These are phyloP conservation scores for Begonia fuchsioides DNA, from an alignment of 306 rosid species.

Conservation along the genomic window DNA sequence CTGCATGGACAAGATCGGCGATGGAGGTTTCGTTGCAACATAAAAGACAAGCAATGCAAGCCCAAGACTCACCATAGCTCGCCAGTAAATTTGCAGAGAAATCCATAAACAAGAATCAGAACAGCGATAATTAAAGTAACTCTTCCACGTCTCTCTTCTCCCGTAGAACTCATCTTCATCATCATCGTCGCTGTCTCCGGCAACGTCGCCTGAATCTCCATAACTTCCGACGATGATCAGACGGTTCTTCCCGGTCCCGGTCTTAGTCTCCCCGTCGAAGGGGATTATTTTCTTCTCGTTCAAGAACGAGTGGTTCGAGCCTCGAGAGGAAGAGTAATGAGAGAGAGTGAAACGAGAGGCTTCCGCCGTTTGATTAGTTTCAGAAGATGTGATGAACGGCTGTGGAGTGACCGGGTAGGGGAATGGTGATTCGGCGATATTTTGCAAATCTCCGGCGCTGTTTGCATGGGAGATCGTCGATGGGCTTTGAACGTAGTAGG, in stretches of 20 bases:
- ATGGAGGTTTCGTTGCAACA: constrained; percentile 60
- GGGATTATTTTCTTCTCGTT: constrained; percentile 48
- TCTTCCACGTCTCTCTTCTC: constrained; percentile 37
- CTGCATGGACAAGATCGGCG: constrained; percentile 57
- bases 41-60: constrained; percentile 79
- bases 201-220: not conserved
- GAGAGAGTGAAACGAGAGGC: constrained; percentile 33
- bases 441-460: constrained; percentile 22
- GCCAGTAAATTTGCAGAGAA: constrained; percentile 64
- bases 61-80: constrained; percentile 44
- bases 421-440: constrained; percentile 34
- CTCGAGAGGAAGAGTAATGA: constrained; percentile 50
- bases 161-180: constrained; percentile 23
- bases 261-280: constrained; percentile 30
- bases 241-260: constrained; percentile 29
- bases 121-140: constrained; percentile 32
- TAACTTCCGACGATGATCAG: constrained; percentile 6
- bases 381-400: constrained; percentile 14
- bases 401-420: constrained; percentile 28
- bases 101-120: constrained; percentile 65
- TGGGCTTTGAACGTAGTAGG: constrained; percentile 82
- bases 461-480: constrained; percentile 60
- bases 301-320: constrained; percentile 47
- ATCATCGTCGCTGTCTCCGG: constrained; percentile 3
- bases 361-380: constrained; percentile 12